These are phyloP conservation scores for Tylopilus sp. DNA, from an alignment of 768 basidiomycete species.

Conservation along the genomic window DNA sequence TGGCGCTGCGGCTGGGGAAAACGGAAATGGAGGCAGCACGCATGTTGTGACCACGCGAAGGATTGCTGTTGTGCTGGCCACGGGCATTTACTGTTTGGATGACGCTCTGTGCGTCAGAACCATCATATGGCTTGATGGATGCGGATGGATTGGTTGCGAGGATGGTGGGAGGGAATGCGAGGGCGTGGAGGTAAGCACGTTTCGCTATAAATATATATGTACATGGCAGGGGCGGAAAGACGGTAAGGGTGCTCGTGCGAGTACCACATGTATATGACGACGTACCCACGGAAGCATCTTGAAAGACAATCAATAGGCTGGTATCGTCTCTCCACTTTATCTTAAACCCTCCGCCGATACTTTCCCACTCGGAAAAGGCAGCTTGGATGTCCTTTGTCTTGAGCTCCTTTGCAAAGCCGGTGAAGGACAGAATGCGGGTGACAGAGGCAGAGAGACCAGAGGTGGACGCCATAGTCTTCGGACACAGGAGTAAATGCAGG, in stretches of 20 bases:
- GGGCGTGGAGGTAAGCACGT: constrained; percentile 71
- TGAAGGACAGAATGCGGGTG: constrained; percentile 89
- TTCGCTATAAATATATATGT: constrained; percentile 20
- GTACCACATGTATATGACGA: constrained; percentile 22
- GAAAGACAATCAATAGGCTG: constrained; percentile 91
- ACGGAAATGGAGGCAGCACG: constrained; percentile 67
- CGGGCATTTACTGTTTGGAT: constrained; percentile 82
- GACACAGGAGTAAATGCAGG: constrained; percentile 6
- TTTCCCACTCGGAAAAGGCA: constrained; percentile 89
- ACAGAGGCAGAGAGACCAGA: constrained; percentile 89
- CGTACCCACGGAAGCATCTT: constrained; percentile 87
- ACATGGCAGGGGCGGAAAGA: not conserved
- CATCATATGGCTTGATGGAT: constrained; percentile 88
- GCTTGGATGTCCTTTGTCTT: constrained; percentile 96
- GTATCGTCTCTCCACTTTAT: constrained; percentile 99
- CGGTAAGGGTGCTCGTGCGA: not conserved
- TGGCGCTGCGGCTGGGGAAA: constrained; percentile 51
- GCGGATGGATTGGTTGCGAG: constrained; percentile 54
- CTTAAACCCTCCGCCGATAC: constrained; percentile 86
- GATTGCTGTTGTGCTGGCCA: constrained; percentile 54
- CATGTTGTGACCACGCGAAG: constrained; percentile 68
- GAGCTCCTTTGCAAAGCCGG: constrained; percentile 92
- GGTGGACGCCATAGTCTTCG: constrained; percentile 58
- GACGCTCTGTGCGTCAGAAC: constrained; percentile 83
- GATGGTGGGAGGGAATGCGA: constrained; percentile 77